A percentile compares a stretch with the other conserved stretches of the same genome.
These are phyloP conservation scores for Rosa lucieae DNA, from an alignment of 306 rosid genomes.

Conservation along the genomic window DNA sequence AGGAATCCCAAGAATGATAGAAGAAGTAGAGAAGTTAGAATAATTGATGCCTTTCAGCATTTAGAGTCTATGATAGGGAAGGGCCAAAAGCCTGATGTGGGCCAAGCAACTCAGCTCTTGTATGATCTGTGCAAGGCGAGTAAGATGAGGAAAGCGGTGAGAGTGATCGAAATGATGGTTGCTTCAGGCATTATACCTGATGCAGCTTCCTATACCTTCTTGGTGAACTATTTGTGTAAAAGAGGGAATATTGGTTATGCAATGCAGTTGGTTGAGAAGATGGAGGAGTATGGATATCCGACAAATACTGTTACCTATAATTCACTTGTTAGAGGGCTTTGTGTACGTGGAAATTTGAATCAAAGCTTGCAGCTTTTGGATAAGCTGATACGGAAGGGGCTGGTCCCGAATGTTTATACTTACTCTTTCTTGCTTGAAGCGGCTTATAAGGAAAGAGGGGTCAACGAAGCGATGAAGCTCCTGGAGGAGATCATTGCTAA, in stretches of 20 bases:
- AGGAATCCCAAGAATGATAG: slow-evolving; percentile 53
- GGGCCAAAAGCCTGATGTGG: slow-evolving; percentile 74
- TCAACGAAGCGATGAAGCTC: slow-evolving; percentile 67
- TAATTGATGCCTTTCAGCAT: slow-evolving; percentile 64
- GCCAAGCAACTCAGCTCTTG: slow-evolving; percentile 74
- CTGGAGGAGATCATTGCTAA: slow-evolving; percentile 72
- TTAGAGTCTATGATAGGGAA: slow-evolving; percentile 62
- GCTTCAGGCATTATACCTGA: slow-evolving; percentile 71
- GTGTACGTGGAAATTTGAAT: slow-evolving; percentile 66
- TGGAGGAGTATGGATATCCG: slow-evolving; percentile 70
- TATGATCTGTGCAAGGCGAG: slow-evolving; percentile 76
- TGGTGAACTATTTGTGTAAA: slow-evolving; percentile 72
- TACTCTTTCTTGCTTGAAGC: slow-evolving; percentile 78
- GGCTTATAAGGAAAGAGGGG: slow-evolving; percentile 87
- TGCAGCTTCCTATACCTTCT: slow-evolving; percentile 61
- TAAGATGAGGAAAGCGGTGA: slow-evolving; percentile 63
- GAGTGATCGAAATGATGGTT: slow-evolving; percentile 80
- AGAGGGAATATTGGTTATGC: slow-evolving; percentile 88
- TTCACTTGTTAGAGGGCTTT: slow-evolving; percentile 74
- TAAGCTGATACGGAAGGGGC: slow-evolving; percentile 61
- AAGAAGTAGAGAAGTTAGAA: slow-evolving; percentile 49
- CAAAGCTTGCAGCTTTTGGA: slow-evolving; percentile 76
- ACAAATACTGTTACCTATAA: slow-evolving; percentile 69
- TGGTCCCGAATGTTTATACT: slow-evolving; percentile 78
- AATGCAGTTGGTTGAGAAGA: slow-evolving; percentile 80